Evolutionary conservation across 495 filamentous ascomycete genomes (phyloP).

Genomic region (Durotheca rogersii): DNA sequence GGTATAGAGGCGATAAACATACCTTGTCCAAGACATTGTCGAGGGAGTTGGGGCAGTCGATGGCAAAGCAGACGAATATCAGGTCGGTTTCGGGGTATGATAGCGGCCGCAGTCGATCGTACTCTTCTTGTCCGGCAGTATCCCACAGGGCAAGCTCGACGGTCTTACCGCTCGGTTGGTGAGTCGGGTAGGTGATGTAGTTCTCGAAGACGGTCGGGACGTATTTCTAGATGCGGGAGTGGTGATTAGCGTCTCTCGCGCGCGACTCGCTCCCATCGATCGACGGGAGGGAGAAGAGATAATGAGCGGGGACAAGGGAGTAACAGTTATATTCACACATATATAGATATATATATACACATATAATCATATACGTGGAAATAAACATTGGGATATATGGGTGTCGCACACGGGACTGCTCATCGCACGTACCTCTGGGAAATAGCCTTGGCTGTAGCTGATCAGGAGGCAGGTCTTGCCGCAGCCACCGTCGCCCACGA

Average conservation of each 20-base stretch:
- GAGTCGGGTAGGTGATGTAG: constrained; percentile 95
- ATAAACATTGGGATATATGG: no score
- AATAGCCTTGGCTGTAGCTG: constrained; percentile 96
- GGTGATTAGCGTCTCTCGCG: constrained; percentile 9
- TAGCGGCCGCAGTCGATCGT: constrained; percentile 90
- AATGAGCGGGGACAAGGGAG: background rate
- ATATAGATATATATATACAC: no score
- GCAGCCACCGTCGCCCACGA: constrained; percentile 96
- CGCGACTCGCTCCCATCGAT: constrained; percentile 6
- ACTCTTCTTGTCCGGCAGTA: constrained; percentile 98
- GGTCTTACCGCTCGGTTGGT: constrained; percentile 82
- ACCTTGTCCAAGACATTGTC: constrained; percentile 99
- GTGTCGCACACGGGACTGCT: no score
- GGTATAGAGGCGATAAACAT: constrained; percentile 30
- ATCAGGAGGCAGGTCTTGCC: constrained; percentile 98
- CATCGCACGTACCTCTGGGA: constrained; percentile 90
- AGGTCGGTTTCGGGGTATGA: constrained; percentile 98
- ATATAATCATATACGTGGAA: no score
- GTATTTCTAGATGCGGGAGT: constrained; percentile 78
- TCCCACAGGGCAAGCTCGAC: constrained; percentile 98
- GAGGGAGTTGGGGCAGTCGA: constrained; percentile 95
- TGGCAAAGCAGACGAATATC: constrained; percentile 97
- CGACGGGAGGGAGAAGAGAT: background rate
- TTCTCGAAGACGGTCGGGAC: constrained; percentile 99
- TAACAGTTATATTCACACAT: background rate